Base-by-base conservation (phyloP, 495 filamentous ascomycete genomes). In the Aspergillus olivimuriae region DNA sequence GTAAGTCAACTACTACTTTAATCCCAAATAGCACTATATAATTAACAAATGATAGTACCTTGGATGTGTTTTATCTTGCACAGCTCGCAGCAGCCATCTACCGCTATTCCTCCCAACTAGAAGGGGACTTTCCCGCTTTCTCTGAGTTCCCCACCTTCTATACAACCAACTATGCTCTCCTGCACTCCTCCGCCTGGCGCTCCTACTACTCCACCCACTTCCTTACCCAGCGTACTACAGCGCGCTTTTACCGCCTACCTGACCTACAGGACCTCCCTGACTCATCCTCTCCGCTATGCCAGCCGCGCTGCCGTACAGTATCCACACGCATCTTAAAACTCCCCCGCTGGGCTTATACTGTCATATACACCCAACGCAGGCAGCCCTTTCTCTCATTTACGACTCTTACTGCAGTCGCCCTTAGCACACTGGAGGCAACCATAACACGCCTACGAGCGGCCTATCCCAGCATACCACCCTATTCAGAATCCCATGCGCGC, bases 21-120 rank as follows among this genome's bases (percentile, higher is more conserved):
- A 21, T 41, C 24, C 8, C 21, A 34, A 26, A 9, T 26, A 35
- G 33, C 9, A 39, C 39, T 39, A 34, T 49, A 39, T 22, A 23
- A 14, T 11, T 45, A 35, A 46, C 34, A 48, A 56, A 43, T 31
- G n/a, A 56, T 19, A 53, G 53, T 43, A 47, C 53, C 41, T 44
- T 57, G 28, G 53, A 57, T 48, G 22, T 53, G 23, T 57, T 57
- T 43, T 53, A 53, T 41, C 47, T 57, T 10, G 44, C 53, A 47
- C 53, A 57, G 46, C 24, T 57, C 37, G 50, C 50, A 43, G 53
- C 53, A 44, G 53, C 43, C 43, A 47, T 57, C 46, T 57, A 52
- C 50, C 49, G 43, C 46, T 47, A 38, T 34, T 47, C 46, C 46
- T 23, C 34, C 35, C 39, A 42, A 53, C 32, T 52, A 19, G 34